Evolutionary conservation across 2,329 filamentous ascomycete species (phyloP), one percentile per base, ranked within the genome.

Genomic region (Aureobasidium lini): DNA sequence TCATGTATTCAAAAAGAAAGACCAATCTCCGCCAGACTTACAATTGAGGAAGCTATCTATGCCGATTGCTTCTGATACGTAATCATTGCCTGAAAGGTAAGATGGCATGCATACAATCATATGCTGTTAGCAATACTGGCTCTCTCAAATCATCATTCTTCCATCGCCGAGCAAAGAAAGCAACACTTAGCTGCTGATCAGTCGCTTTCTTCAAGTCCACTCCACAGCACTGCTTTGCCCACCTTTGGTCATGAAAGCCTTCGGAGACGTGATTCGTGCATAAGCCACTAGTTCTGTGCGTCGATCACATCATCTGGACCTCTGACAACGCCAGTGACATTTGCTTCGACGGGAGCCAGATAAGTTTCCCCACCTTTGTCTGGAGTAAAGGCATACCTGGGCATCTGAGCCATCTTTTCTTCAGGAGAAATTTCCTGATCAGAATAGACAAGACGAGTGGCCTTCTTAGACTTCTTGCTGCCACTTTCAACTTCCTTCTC

Each of bases 381-480:
- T 67, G 81, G 81, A 68, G 77, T 77, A 72, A 83, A 88, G 67
- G 86, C 84, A 77, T 95, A 96, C 73, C 84, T 86, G 62, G 88
- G 79, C 76, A 94, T 77, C 69, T 78, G 76, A 31, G 90, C 87
- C 89, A 95, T 91, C 75, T 86, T 90, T 80, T 96, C 92, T 76
- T 96, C 92, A 1, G 90, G 89, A 68, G 89, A 94, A 68, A 85
- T 77, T 61, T 88, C 86, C 54, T 87, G 84, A 70, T 95, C 89
- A 63, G 85, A 85, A 76, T 94, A 96, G 32, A 95, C 79, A 82
- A 96, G 86, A 66, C 76, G 71, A 68, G 69, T 85, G 70, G 85
- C 83, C 62, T 84, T 80, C 72, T 87, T 87, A 79, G 87, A 37
- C 56, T 64, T 68, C 50, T 63, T 63, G 18, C 43, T 46, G 39